Conservation (phyloP, 108 stramenopile species). For the Hondaea fermentalgiana region DNA sequence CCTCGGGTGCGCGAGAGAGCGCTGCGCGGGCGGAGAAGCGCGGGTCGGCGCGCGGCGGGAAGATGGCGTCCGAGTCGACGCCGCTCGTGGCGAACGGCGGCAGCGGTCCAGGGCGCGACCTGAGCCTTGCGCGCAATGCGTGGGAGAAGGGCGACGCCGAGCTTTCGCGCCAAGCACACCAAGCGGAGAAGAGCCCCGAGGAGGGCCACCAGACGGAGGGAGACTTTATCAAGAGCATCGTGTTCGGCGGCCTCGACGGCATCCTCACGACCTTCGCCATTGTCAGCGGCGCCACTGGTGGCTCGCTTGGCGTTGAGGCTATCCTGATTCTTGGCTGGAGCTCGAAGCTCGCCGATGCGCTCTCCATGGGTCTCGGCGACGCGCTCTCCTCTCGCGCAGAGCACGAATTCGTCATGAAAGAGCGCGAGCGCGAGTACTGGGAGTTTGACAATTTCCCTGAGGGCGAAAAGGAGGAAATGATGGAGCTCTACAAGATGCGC, state of each 20-base stretch:
- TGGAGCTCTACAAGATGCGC: conserved; percentile 65
- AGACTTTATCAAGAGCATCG: background rate
- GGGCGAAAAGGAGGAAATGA: conserved; percentile 86
- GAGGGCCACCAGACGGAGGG: conserved; percentile 8
- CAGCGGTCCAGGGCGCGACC: background rate
- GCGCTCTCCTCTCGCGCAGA: conserved; percentile 87
- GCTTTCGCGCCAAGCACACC: background rate
- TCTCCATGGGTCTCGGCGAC: conserved; percentile 95
- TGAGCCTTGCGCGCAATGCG: background rate
- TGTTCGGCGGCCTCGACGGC: conserved; percentile 96
- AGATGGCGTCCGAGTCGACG: background rate
- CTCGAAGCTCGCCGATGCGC: conserved; percentile 91
- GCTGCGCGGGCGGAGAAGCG: background rate
- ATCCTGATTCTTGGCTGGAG: conserved; percentile 89
- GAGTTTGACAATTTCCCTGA: conserved; percentile 86
- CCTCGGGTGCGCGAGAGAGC: background rate
- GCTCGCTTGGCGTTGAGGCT: conserved; percentile 60
- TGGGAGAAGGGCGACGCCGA: background rate
- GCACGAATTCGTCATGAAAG: conserved; percentile 83
- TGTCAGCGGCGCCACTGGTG: conserved; percentile 91
- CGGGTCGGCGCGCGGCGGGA: background rate
- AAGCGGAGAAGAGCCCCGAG: background rate
- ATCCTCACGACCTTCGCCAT: conserved; percentile 94
- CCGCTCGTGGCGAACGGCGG: background rate
- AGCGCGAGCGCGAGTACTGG: conserved; percentile 81